A percentile compares a stretch with the other conserved stretches of the same genome.
These are phyloP conservation scores for Rhizopogon roseolus DNA, from an alignment of 768 basidiomycete species.

Conservation along the genomic window DNA sequence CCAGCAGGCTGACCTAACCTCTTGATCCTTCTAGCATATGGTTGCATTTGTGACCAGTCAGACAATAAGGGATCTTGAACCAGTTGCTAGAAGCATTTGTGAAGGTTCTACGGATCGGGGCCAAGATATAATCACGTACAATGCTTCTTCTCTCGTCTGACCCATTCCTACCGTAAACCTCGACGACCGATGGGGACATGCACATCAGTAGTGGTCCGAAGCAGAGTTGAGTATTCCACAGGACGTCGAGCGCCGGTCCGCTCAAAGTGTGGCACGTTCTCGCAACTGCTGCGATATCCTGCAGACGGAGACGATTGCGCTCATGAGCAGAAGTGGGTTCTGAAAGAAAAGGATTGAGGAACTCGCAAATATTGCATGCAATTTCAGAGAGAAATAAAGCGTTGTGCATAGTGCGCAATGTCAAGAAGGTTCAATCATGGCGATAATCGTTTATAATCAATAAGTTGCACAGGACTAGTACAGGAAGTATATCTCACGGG, in stretches of 20 bases:
- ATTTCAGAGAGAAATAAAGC: not conserved
- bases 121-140: not conserved
- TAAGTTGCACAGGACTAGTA: too few relatives aligned
- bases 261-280: constrained; percentile 4
- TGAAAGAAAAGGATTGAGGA: not conserved
- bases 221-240: constrained; percentile 4
- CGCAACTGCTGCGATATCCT: constrained; percentile 1
- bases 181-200: not conserved
- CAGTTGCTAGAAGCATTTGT: not conserved
- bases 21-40: not conserved
- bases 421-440: too few relatives aligned
- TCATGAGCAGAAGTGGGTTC: not conserved
- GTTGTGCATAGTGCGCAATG: not conserved
- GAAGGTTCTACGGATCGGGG: not conserved
- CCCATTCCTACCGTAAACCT: not conserved
- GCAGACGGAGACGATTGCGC: not conserved
- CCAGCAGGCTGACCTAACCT: not conserved
- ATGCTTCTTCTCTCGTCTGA: not conserved
- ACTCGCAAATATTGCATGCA: not conserved
- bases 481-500: too few relatives aligned
- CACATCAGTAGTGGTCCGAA: not conserved
- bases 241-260: not conserved
- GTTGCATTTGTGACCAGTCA: not conserved
- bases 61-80: not conserved
- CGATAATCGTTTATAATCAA: too few relatives aligned